Evolutionary conservation across 208 protist genomes (phyloP).

Genomic region (Trichomonas vaginalis): DNA sequence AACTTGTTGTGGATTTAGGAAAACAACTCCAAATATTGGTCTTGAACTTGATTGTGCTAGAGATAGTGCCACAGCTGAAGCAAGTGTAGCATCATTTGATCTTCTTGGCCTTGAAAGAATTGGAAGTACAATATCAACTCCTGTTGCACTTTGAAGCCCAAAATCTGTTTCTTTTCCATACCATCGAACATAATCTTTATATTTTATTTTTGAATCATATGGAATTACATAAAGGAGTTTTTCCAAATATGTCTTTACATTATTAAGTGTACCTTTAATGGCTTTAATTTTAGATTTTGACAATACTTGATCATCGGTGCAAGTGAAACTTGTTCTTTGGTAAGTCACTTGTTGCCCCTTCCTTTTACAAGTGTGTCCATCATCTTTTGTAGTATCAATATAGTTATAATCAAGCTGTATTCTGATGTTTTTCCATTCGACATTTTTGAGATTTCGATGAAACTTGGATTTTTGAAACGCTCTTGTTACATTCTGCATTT

Average conservation of each 20-base stretch:
- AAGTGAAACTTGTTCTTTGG: not conserved
- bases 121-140: not conserved
- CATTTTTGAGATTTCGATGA: too few relatives aligned
- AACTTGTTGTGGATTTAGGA: not conserved
- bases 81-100: not conserved
- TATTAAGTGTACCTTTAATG: not conserved
- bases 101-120: not conserved
- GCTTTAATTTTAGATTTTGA: not conserved
- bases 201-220: not conserved
- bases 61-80: not conserved
- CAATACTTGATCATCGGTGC: not conserved
- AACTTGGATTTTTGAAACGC: too few relatives aligned
- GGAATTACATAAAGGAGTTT: not conserved
- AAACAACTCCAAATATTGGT: not conserved
- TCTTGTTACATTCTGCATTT: too few relatives aligned
- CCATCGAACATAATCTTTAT: not conserved
- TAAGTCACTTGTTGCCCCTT: too few relatives aligned
- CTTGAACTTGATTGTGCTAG: not conserved
- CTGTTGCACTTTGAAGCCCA: too few relatives aligned
- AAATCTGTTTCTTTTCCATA: too few relatives aligned
- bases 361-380: too few relatives aligned
- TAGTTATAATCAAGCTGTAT: too few relatives aligned
- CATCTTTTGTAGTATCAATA: too few relatives aligned
- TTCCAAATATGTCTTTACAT: not conserved
- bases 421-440: too few relatives aligned